Conservation (phyloP, 495 filamentous ascomycete genomes). For the Neurospora africana region DNA sequence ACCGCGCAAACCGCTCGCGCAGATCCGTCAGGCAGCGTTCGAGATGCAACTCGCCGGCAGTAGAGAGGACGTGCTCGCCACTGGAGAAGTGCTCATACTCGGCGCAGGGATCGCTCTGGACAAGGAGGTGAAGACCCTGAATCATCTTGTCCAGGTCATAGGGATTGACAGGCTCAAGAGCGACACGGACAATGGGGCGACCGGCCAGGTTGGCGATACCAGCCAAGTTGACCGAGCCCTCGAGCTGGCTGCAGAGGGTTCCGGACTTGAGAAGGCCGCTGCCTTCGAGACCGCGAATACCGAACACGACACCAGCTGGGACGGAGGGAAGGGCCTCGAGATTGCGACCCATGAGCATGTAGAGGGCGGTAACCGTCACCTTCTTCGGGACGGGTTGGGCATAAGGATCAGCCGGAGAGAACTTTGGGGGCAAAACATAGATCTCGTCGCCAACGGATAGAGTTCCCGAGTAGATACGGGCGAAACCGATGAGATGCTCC, state of each 20-base stretch:
- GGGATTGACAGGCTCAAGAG: conserved; percentile 81
- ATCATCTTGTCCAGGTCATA: conserved; percentile 91
- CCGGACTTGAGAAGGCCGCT: conserved; percentile 81
- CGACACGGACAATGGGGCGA: conserved; percentile 88
- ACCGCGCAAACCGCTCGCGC: conserved; percentile 82
- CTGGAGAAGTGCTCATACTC: conserved; percentile 88
- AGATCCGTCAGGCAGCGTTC: conserved; percentile 93
- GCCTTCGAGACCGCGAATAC: conserved; percentile 86
- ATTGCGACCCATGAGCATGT: conserved; percentile 90
- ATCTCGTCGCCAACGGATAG: conserved; percentile 81
- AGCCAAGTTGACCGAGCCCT: conserved; percentile 85
- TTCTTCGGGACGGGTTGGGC: conserved; percentile 68
- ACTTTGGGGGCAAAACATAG: conserved; percentile 88
- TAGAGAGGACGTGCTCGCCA: conserved; percentile 91
- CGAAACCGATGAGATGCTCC: conserved; percentile 91
- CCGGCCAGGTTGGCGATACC: conserved; percentile 62
- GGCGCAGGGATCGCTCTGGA: conserved; percentile 91
- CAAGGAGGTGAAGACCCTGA: conserved; percentile 71
- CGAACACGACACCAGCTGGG: conserved; percentile 89
- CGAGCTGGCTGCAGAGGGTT: conserved; percentile 80
- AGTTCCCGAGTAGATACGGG: conserved; percentile 83
- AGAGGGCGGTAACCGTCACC: conserved; percentile 76
- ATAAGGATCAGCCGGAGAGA: conserved; percentile 69
- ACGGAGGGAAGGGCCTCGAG: conserved; percentile 76
- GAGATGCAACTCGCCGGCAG: conserved; percentile 88